Conservation (phyloP, 352 stramenopile species). For the Thalassiosira hispida region DNA sequence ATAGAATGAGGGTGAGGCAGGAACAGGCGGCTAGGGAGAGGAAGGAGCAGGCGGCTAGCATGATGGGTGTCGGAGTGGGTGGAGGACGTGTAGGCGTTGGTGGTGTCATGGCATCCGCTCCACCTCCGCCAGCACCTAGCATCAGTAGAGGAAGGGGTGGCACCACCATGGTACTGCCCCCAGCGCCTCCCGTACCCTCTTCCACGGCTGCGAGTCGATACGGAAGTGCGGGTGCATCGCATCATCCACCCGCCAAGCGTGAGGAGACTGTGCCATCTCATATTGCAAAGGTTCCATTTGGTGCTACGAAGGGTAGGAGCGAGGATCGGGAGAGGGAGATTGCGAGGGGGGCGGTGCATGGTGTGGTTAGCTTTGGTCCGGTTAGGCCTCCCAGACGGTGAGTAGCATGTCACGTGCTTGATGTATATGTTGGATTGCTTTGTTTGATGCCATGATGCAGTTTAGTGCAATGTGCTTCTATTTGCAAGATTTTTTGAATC, state of each 20-base stretch:
- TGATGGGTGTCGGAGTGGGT: constrained; percentile 65
- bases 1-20: constrained; percentile 60
- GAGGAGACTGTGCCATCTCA: constrained; percentile 24
- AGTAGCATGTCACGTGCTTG: constrained; percentile 22
- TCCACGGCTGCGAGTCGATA: not conserved
- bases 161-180: not conserved
- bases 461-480: not conserved
- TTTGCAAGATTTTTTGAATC: not conserved
- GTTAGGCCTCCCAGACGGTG: constrained; percentile 72
- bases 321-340: constrained; percentile 79
- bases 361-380: constrained; percentile 75
- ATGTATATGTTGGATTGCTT: not conserved
- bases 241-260: constrained; percentile 13
- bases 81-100: not conserved
- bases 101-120: too few species aligned
- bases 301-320: constrained; percentile 72
- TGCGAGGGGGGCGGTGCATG: constrained; percentile 65
- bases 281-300: constrained; percentile 66
- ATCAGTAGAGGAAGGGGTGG: not conserved
- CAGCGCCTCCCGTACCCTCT: not conserved
- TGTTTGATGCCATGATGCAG: not conserved
- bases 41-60: constrained; percentile 82
- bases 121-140: too few species aligned
- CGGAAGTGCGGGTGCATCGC: not conserved
- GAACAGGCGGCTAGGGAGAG: constrained; percentile 53